Conservation (phyloP, 2,329 filamentous ascomycete species). For the Pyrenophora tritici-repentis region DNA sequence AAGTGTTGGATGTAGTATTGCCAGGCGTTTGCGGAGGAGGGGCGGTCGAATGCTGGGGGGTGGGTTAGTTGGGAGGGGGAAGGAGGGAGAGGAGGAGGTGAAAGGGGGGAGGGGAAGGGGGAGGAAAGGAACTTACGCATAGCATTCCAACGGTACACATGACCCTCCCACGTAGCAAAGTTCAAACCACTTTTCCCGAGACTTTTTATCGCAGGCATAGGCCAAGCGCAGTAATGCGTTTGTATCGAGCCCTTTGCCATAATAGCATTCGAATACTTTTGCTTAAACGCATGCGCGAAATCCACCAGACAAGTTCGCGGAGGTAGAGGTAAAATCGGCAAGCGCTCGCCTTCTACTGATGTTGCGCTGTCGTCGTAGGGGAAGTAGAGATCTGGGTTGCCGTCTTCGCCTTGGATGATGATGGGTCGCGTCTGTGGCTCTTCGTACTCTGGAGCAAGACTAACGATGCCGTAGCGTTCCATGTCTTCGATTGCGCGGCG, state of each 20-base stretch:
- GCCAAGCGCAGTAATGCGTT: slow-evolving; percentile 41
- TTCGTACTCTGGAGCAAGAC: slow-evolving; percentile 21
- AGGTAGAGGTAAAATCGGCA: slow-evolving; percentile 23
- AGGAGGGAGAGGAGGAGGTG: too few species aligned
- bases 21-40: slow-evolving; percentile 35
- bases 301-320: slow-evolving; percentile 20
- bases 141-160: slow-evolving; percentile 38
- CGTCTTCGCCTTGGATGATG: slow-evolving; percentile 29
- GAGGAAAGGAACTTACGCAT: slow-evolving; percentile 27
- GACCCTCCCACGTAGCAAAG: slow-evolving; percentile 37
- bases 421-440: slow-evolving; percentile 30
- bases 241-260: slow-evolving; percentile 35
- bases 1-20: slow-evolving; percentile 20
- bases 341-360: too few species aligned
- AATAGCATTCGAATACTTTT: slow-evolving; percentile 25
- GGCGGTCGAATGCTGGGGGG: slow-evolving; percentile 34
- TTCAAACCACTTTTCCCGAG: slow-evolving; percentile 25
- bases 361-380: slow-evolving; percentile 32
- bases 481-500: slow-evolving; percentile 31
- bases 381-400: slow-evolving; percentile 34
- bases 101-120: neutral
- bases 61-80: neutral
- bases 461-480: slow-evolving; percentile 34
- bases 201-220: slow-evolving; percentile 34
- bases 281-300: slow-evolving; percentile 25